Evolutionary conservation across 805 yeast species (phyloP).

Genomic region (Sugiyamaella floridensis): DNA sequence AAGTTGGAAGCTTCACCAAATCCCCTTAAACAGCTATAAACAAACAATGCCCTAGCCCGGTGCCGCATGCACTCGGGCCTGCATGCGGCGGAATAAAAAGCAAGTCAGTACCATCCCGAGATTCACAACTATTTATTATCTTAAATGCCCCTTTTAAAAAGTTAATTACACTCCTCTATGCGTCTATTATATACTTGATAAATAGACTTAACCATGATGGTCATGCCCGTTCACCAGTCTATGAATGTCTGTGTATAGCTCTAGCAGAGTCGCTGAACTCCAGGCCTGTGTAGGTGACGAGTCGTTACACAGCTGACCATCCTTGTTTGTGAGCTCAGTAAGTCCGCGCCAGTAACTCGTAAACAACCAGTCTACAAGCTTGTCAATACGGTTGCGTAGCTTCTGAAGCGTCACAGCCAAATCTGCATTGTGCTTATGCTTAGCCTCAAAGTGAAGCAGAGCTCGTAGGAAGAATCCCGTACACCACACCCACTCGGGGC

Average conservation of each 20-base stretch:
- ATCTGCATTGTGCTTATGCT: conserved; percentile 34
- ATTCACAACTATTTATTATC: too few relatives aligned
- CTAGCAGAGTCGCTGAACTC: conserved; percentile 83
- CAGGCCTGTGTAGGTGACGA: conserved; percentile 97
- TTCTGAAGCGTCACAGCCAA: conserved; percentile 50
- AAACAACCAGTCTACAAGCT: conserved; percentile 61
- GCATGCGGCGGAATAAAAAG: too few relatives aligned
- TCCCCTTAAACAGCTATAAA: neutral
- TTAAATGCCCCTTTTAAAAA: too few relatives aligned
- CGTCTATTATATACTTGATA: neutral
- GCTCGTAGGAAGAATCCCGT: conserved; percentile 85
- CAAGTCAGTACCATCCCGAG: too few relatives aligned
- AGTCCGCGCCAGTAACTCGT: conserved; percentile 90
- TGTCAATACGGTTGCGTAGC: conserved; percentile 52
- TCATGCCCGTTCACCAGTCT: neutral
- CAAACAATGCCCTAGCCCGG: neutral
- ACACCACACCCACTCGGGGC: conserved; percentile 98
- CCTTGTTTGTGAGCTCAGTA: conserved; percentile 84
- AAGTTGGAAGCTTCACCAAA: neutral
- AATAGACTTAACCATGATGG: neutral
- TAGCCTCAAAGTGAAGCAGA: conserved; percentile 46
- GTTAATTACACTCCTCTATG: neutral
- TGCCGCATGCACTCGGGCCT: neutral
- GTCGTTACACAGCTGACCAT: conserved; percentile 74
- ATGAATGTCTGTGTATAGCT: conserved; percentile 55